phyloP scores from a whole-genome alignment of 345 rosid genomes.

The Brassica rapa region DNA sequence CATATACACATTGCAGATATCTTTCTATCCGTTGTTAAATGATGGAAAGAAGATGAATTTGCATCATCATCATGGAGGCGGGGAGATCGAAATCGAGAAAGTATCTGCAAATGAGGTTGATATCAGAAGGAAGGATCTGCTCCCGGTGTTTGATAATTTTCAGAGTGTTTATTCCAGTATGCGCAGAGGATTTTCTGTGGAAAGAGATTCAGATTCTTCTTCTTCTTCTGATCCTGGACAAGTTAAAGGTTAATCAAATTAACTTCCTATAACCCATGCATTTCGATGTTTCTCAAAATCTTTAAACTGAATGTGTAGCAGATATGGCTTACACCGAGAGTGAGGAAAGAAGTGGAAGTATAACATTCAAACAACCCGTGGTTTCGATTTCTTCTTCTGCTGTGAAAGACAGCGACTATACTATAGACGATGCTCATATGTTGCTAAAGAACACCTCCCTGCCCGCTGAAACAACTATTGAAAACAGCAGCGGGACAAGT shows the following conservation, averaged over 20 bases:
- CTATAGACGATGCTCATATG: slow-evolving; percentile 36
- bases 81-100: slow-evolving; percentile 82
- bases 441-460: slow-evolving; percentile 51
- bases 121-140: slow-evolving; percentile 69
- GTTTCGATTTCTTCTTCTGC: slow-evolving; percentile 41
- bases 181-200: slow-evolving; percentile 41
- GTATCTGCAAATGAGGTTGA: slow-evolving; percentile 69
- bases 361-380: slow-evolving; percentile 51
- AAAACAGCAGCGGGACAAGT: slow-evolving; percentile 53
- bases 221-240: slow-evolving; percentile 37
- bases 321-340: slow-evolving; percentile 52
- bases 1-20: slow-evolving; percentile 50
- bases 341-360: slow-evolving; percentile 38
- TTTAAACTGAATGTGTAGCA: neutral
- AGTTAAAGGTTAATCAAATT: slow-evolving; percentile 16
- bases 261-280: neutral
- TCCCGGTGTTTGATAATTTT: slow-evolving; percentile 85
- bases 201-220: slow-evolving; percentile 34
- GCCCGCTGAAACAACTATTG: slow-evolving; percentile 54
- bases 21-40: slow-evolving; percentile 56
- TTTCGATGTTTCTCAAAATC: neutral
- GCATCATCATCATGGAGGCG: slow-evolving; percentile 41
- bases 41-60: slow-evolving; percentile 23
- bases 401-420: slow-evolving; percentile 47
- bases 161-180: slow-evolving; percentile 54